A percentile compares a stretch with the other conserved stretches of the same genome.
Conservation (phyloP, 1,284 basidiomycete species). For the Melampsora allii-populina region DNA sequence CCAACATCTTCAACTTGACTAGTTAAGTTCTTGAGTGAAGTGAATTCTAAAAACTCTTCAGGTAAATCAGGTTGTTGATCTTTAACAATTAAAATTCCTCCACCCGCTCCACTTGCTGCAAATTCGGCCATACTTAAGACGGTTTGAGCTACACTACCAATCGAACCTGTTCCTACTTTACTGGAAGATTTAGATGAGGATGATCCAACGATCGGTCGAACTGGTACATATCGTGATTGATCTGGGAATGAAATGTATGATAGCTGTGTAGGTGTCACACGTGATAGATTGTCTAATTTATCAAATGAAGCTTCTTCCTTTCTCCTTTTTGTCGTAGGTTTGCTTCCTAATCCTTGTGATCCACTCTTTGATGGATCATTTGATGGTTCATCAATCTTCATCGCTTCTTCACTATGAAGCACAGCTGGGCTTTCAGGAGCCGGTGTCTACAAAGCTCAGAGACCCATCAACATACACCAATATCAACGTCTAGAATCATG, state of each 20-base stretch:
- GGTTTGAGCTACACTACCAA: conserved; percentile 20
- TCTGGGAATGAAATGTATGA: conserved; percentile 75
- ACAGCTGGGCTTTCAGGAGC: conserved; percentile 39
- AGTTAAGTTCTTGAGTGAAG: conserved; percentile 3
- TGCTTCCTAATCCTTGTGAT: conserved; percentile 1
- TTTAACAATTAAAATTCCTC: conserved; percentile 39
- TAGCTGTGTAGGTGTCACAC: conserved; percentile 87
- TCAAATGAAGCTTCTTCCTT: conserved; percentile 71
- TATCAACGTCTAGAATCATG: neutral
- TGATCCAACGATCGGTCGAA: conserved; percentile 68
- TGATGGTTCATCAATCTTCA: conserved; percentile 42
- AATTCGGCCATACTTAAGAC: conserved; percentile 35
- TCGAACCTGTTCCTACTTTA: neutral
- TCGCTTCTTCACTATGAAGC: conserved; percentile 19
- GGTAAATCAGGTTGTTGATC: conserved; percentile 37
- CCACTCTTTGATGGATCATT: conserved; percentile 43
- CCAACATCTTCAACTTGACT: neutral
- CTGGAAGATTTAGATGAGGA: conserved; percentile 22
- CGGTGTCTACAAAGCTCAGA: conserved; percentile 20
- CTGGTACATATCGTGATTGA: conserved; percentile 80
- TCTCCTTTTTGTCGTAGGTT: conserved; percentile 56
- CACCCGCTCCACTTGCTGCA: conserved; percentile 39
- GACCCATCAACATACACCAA: neutral
- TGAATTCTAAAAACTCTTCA: conserved; percentile 37
- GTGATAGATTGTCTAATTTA: conserved; percentile 78